Conservation (phyloP, 1,139 yeast genomes). For the Sugiyamaella grinbergsii region DNA sequence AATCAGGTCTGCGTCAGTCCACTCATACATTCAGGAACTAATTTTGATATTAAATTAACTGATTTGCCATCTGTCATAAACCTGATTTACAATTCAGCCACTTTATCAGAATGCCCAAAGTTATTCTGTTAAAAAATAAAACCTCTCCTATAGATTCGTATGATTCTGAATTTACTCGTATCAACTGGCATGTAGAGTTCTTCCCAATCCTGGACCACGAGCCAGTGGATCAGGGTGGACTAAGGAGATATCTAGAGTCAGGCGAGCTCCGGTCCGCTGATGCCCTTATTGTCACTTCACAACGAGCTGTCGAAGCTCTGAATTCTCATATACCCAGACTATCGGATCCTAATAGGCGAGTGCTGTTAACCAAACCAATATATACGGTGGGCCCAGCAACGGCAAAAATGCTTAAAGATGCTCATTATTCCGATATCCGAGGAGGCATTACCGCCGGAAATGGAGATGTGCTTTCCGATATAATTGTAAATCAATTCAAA, state of each 20-base stretch:
- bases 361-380: constrained; percentile 53
- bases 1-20: neutral
- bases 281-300: constrained; percentile 81
- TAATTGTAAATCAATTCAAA: constrained; percentile 53
- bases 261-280: constrained; percentile 47
- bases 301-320: constrained; percentile 85
- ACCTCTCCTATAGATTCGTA: constrained; percentile 71
- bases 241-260: constrained; percentile 49
- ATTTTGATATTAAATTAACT: too few species aligned
- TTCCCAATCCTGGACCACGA: constrained; percentile 71
- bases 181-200: constrained; percentile 52
- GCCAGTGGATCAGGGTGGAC: constrained; percentile 51
- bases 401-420: constrained; percentile 53
- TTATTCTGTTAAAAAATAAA: constrained; percentile 59
- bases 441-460: constrained; percentile 85
- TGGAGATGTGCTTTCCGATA: constrained; percentile 68
- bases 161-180: constrained; percentile 38
- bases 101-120: constrained; percentile 13
- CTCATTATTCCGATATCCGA: constrained; percentile 67
- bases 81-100: neutral
- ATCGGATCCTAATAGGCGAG: constrained; percentile 18
- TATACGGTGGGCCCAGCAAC: constrained; percentile 97
- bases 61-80: too few species aligned
- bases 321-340: constrained; percentile 27
- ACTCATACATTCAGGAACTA: too few species aligned